Conservation (phyloP, 768 basidiomycete species). For the Neoboletus subvelutipes region DNA sequence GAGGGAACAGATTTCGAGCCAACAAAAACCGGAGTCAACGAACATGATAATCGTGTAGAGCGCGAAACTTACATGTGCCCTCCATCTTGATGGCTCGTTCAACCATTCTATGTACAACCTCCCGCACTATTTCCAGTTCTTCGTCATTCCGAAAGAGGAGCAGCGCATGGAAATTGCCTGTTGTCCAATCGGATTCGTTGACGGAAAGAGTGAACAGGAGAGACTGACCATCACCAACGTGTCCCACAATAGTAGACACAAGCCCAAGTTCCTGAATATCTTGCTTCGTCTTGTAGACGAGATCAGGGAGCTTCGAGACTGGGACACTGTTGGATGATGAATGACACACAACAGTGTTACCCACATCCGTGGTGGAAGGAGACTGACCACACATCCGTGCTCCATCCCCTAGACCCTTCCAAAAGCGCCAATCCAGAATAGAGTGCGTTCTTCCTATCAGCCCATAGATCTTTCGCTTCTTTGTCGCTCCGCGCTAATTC, state of each 20-base stretch:
- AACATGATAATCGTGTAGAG: not conserved
- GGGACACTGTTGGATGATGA: constrained; percentile 46
- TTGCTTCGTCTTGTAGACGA: constrained; percentile 68
- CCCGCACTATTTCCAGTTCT: constrained; percentile 43
- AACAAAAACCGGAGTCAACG: not conserved
- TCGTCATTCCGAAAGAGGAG: constrained; percentile 59
- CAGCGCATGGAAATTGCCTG: constrained; percentile 52
- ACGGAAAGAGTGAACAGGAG: not conserved
- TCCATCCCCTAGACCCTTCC: constrained; percentile 58
- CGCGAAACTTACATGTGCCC: constrained; percentile 58
- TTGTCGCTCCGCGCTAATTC: constrained; percentile 58
- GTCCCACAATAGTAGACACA: constrained; percentile 66
- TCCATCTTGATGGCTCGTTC: constrained; percentile 66
- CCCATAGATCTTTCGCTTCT: constrained; percentile 75
- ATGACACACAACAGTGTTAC: not conserved
- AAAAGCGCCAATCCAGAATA: constrained; percentile 55
- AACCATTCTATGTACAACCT: constrained; percentile 61
- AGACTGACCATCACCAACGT: constrained; percentile 67
- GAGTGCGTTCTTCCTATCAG: constrained; percentile 66
- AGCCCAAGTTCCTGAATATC: constrained; percentile 61
- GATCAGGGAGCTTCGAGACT: constrained; percentile 60
- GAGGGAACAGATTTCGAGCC: not conserved
- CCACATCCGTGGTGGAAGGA: not conserved
- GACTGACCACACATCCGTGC: constrained; percentile 74
- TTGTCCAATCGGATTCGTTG: not conserved